Percentiles rank a stretch among this genome's conserved stretches.
Evolutionary conservation across 2,329 filamentous ascomycete species (phyloP).

Genomic region (Lasiodiplodia gonubiensis): DNA sequence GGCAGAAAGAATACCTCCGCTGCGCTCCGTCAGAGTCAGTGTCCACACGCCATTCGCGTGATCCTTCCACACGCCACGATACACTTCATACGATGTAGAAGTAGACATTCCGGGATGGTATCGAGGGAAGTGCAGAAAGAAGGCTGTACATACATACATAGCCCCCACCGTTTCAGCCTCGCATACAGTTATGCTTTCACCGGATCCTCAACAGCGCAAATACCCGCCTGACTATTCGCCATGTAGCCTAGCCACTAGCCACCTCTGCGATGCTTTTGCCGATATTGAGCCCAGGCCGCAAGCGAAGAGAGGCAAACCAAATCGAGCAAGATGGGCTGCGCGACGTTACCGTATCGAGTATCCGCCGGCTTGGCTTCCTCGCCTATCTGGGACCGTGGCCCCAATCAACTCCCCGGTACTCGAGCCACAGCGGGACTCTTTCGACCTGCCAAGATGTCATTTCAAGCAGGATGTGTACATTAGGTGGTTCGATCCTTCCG

Average conservation of each 20-base stretch:
- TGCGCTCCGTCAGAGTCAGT: background rate
- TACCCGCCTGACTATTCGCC: background rate
- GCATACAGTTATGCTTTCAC: background rate
- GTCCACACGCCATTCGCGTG: conserved; percentile 1
- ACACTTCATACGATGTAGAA: background rate
- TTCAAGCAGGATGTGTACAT: background rate
- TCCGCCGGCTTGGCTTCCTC: background rate
- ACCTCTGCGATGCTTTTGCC: background rate
- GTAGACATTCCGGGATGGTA: background rate
- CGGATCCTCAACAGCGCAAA: too few relatives aligned
- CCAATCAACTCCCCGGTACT: background rate
- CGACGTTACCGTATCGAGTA: background rate
- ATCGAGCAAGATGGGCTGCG: background rate
- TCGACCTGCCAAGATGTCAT: background rate
- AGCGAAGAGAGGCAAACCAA: background rate
- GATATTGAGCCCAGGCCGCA: background rate
- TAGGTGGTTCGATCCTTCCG: background rate
- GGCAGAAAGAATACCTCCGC: background rate
- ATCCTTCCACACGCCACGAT: background rate
- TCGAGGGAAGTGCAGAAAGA: background rate
- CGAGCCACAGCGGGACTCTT: background rate
- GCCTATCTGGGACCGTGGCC: background rate
- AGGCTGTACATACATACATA: background rate
- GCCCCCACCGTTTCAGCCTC: background rate
- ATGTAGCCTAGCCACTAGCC: background rate